These are phyloP conservation scores for Falciphora oryzae DNA, from an alignment of 2,329 filamentous ascomycete genomes.

Conservation along the genomic window DNA sequence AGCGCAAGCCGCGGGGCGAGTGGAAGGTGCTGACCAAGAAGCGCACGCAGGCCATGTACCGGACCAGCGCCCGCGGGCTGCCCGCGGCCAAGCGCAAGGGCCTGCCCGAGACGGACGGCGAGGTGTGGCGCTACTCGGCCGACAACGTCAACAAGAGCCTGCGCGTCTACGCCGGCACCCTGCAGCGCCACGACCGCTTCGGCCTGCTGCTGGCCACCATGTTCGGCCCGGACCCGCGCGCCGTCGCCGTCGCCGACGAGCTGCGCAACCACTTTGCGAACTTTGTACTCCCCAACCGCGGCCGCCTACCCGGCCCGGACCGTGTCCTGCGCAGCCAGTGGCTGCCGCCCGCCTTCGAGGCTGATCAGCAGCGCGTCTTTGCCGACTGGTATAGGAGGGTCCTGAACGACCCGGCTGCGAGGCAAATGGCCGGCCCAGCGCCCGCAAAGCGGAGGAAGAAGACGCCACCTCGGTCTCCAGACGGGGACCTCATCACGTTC, in stretches of 20 bases:
- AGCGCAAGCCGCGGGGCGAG: neutral
- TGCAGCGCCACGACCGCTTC: constrained; percentile 29
- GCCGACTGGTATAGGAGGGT: constrained; percentile 22
- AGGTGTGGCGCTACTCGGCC: constrained; percentile 9
- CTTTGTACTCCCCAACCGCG: constrained; percentile 32
- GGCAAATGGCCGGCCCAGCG: constrained; percentile 19
- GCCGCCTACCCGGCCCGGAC: constrained; percentile 18
- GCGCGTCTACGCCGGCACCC: constrained; percentile 31
- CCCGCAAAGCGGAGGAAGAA: constrained; percentile 11
- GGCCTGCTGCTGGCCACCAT: constrained; percentile 32
- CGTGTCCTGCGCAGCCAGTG: constrained; percentile 32
- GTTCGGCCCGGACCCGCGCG: constrained; percentile 34
- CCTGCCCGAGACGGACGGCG: constrained; percentile 7
- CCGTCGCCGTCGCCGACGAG: constrained; percentile 29
- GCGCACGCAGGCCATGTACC: constrained; percentile 1
- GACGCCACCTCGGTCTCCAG: constrained; percentile 15
- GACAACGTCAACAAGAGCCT: constrained; percentile 10
- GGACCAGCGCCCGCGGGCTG: neutral
- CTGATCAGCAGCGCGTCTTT: constrained; percentile 26
- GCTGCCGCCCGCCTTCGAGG: constrained; percentile 31
- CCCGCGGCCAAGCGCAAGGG: constrained; percentile 4
- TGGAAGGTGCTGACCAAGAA: constrained; percentile 5
- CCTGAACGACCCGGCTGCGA: constrained; percentile 11
- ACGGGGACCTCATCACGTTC: constrained; percentile 19
- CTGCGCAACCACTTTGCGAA: constrained; percentile 36